These are phyloP conservation scores for Chiua sp. DNA, from an alignment of 1,284 basidiomycete genomes.

Conservation along the genomic window DNA sequence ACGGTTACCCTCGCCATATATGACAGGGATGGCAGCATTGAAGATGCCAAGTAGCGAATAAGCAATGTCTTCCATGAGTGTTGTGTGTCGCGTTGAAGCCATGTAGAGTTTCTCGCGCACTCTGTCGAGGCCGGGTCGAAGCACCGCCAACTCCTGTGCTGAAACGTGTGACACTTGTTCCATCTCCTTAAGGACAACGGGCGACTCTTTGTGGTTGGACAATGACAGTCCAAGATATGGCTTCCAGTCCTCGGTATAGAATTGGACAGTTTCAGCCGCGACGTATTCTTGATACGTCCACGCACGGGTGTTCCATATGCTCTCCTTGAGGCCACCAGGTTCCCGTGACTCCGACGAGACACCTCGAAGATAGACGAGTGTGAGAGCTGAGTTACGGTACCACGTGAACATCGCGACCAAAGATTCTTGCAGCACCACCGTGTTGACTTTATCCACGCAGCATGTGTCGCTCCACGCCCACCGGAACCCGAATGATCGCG, in stretches of 20 bases:
- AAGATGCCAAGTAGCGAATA: neutral
- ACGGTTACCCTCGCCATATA: slow-evolving; percentile 5
- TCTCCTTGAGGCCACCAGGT: neutral
- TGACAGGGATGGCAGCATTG: neutral
- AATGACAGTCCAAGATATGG: slow-evolving; percentile 2
- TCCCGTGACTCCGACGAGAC: slow-evolving; percentile 1
- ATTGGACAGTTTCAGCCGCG: neutral
- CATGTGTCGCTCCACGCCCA: slow-evolving; percentile 9
- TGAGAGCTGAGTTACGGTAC: slow-evolving; percentile 1
- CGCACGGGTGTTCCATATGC: slow-evolving; percentile 17
- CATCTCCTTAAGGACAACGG: neutral
- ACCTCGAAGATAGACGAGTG: slow-evolving; percentile 5
- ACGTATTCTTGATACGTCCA: slow-evolving; percentile 19
- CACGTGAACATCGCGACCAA: neutral
- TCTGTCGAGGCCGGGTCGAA: slow-evolving; percentile 8
- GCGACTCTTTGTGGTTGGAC: slow-evolving; percentile 8
- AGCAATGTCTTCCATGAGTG: slow-evolving; percentile 2
- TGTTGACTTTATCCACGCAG: slow-evolving; percentile 4
- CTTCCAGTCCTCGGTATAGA: slow-evolving; percentile 5
- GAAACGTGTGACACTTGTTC: neutral
- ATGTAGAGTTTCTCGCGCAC: slow-evolving; percentile 12
- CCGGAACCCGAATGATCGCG: neutral
- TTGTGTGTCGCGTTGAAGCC: slow-evolving; percentile 5
- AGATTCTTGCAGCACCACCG: neutral
- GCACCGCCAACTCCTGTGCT: neutral